These are phyloP conservation scores for Botrytis medusae DNA, from an alignment of 2,329 filamentous ascomycete genomes.

Conservation along the genomic window DNA sequence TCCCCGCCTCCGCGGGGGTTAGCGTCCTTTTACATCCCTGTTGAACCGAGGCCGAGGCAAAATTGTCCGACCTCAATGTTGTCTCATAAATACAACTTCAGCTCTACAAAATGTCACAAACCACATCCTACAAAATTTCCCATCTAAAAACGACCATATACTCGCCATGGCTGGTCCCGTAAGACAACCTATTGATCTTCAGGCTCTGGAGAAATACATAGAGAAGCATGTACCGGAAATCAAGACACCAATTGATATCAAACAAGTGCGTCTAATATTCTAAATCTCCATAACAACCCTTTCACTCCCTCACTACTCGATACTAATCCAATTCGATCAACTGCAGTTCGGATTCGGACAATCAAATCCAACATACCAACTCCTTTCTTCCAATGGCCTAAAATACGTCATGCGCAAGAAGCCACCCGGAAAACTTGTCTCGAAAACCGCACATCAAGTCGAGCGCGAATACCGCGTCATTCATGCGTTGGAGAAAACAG, in stretches of 20 bases:
- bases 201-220: slow-evolving; percentile 77
- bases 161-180: slow-evolving; percentile 75
- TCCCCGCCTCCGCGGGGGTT: slow-evolving; percentile 12
- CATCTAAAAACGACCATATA: background rate
- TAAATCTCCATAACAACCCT: background rate
- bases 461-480: slow-evolving; percentile 94
- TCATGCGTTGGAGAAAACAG: slow-evolving; percentile 73
- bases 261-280: slow-evolving; percentile 63
- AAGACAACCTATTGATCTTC: slow-evolving; percentile 84
- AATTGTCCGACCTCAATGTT: background rate
- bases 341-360: slow-evolving; percentile 93
- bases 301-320: background rate
- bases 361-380: slow-evolving; percentile 94
- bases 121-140: background rate
- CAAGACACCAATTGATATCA: slow-evolving; percentile 77
- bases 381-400: slow-evolving; percentile 68
- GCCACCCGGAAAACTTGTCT: slow-evolving; percentile 89
- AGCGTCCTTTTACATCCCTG: slow-evolving; percentile 14
- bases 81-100: slow-evolving; percentile 5
- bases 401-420: slow-evolving; percentile 96
- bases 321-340: slow-evolving; percentile 11
- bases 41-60: slow-evolving; percentile 21
- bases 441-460: slow-evolving; percentile 92
- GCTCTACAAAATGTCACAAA: background rate
- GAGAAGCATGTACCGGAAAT: slow-evolving; percentile 77